These are phyloP conservation scores for Macrolepiota dolichaula DNA, from an alignment of 768 basidiomycete genomes.

Conservation along the genomic window DNA sequence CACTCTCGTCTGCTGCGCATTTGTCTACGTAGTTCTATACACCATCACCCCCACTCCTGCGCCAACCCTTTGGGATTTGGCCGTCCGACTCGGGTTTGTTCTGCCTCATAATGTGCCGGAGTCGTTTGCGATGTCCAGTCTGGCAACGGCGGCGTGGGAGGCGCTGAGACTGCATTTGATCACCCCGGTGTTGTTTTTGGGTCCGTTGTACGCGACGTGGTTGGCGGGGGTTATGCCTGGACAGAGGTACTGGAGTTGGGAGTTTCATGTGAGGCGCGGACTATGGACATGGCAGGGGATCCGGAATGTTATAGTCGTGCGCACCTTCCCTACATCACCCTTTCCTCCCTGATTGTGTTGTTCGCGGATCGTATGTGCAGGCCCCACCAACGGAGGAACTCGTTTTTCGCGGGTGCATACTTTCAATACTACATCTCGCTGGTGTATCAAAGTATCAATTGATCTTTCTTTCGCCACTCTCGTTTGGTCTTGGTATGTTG, in stretches of 20 bases:
- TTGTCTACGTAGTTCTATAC: conserved; percentile 44
- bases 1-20: conserved; percentile 53
- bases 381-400: conserved; percentile 92
- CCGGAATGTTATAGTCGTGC: conserved; percentile 63
- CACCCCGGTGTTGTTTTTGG: conserved; percentile 71
- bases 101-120: not conserved
- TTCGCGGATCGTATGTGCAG: conserved; percentile 38
- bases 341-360: not conserved
- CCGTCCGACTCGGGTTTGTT: conserved; percentile 5
- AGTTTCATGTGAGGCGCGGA: conserved; percentile 31
- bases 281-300: conserved; percentile 55
- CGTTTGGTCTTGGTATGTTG: conserved; percentile 80
- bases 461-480: conserved; percentile 79
- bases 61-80: conserved; percentile 6
- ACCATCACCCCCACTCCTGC: conserved; percentile 8
- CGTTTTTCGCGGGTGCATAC: conserved; percentile 83
- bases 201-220: conserved; percentile 65
- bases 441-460: conserved; percentile 52
- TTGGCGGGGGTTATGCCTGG: conserved; percentile 49
- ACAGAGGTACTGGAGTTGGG: conserved; percentile 47
- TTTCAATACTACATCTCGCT: conserved; percentile 69
- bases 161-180: conserved; percentile 52
- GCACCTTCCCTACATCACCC: conserved; percentile 1
- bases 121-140: not conserved
- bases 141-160: not conserved